phyloP scores from a whole-genome alignment of 345 rosid genomes.

The Hibiscus syriacus region DNA sequence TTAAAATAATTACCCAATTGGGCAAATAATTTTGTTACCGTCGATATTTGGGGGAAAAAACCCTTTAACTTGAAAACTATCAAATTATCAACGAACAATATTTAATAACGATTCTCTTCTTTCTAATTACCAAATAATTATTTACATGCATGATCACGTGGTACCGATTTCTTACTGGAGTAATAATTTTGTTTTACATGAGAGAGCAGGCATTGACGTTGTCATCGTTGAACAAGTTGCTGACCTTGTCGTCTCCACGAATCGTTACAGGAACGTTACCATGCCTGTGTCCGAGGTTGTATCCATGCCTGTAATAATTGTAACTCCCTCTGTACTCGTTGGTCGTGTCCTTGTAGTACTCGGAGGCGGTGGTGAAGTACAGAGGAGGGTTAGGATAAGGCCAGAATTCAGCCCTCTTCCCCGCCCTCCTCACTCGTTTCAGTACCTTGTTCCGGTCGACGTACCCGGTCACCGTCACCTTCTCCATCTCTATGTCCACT shows the following conservation, averaged over 20 bases:
- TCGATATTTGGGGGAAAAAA: no score
- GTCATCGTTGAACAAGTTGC: constrained; percentile 90
- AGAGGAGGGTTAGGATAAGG: constrained; percentile 67
- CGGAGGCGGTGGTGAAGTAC: constrained; percentile 58
- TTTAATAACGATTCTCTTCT: no score
- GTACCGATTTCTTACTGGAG: neutral
- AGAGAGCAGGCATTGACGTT: no score
- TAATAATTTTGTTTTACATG: constrained; percentile 32
- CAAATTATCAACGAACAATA: no score
- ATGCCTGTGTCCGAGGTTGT: constrained; percentile 54
- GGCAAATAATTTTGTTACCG: no score
- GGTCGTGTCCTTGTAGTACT: constrained; percentile 74
- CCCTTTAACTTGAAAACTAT: no score
- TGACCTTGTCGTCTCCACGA: constrained; percentile 86
- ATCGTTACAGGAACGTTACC: constrained; percentile 59
- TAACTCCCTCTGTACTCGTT: constrained; percentile 77
- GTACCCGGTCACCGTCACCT: constrained; percentile 74
- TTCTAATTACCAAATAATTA: no score
- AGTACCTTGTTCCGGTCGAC: constrained; percentile 85
- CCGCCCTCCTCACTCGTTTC: constrained; percentile 69
- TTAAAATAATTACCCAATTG: no score
- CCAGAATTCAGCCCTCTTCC: constrained; percentile 90
- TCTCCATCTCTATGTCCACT: constrained; percentile 58
- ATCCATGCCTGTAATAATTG: constrained; percentile 79
- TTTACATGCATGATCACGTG: no score